Evolutionary conservation across 139 green algal species (phyloP).

Genomic region (Parachlorella kessleri): DNA sequence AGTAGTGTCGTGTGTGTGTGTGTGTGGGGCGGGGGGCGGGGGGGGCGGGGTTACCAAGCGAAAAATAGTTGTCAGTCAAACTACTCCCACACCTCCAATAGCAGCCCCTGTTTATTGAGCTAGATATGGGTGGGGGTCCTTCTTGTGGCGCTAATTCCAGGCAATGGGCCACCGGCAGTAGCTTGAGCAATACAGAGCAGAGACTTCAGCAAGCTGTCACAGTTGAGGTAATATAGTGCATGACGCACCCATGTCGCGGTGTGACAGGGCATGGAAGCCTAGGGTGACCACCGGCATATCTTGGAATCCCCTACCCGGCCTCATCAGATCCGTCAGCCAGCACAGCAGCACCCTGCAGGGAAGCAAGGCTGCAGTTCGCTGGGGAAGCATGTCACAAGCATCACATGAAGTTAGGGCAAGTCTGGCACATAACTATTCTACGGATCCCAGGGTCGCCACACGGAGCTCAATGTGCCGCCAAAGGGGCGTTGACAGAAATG

Average conservation of each 20-base stretch:
- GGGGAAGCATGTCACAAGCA: not conserved
- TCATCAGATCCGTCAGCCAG: slow-evolving; percentile 6
- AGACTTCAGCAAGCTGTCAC: not conserved
- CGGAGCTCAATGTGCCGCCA: not conserved
- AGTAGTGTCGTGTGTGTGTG: not conserved
- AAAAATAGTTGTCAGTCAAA: too few species aligned
- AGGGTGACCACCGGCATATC: slow-evolving; percentile 16
- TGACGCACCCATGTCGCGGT: slow-evolving; percentile 16
- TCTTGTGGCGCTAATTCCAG: too few species aligned
- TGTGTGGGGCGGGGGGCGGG: not conserved
- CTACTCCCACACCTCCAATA: too few species aligned
- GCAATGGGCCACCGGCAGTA: too few species aligned
- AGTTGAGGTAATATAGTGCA: not conserved
- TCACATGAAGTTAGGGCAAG: not conserved
- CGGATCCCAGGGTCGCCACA: too few species aligned
- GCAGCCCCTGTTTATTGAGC: too few species aligned
- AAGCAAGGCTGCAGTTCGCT: not conserved
- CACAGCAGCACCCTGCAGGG: slow-evolving; percentile 13
- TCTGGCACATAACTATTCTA: not conserved
- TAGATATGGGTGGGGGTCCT: too few species aligned
- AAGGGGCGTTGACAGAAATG: too few species aligned
- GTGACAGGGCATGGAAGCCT: slow-evolving; percentile 20
- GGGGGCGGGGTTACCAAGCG: too few species aligned
- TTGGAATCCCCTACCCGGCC: slow-evolving; percentile 1
- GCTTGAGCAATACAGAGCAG: not conserved